Evolutionary conservation across 495 filamentous ascomycete genomes (phyloP).

Genomic region (Daldinia childiae): DNA sequence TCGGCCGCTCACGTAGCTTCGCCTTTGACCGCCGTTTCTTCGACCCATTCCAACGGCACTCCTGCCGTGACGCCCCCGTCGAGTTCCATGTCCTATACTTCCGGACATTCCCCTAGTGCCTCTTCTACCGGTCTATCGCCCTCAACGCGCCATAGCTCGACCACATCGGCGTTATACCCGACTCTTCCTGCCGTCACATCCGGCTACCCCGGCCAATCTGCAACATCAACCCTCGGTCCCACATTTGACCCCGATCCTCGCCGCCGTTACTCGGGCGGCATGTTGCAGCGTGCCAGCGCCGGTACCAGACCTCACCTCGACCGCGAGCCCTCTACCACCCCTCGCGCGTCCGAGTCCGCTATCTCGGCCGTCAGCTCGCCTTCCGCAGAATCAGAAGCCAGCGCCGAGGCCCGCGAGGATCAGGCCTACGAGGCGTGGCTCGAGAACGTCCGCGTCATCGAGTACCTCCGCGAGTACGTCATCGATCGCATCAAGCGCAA

Average conservation of each 20-base stretch:
- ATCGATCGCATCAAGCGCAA: slow-evolving; percentile 68
- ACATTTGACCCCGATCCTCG: slow-evolving; percentile 83
- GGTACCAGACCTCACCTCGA: slow-evolving; percentile 51
- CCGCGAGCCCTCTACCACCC: slow-evolving; percentile 63
- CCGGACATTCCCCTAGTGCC: slow-evolving; percentile 83
- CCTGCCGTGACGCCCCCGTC: slow-evolving; percentile 91
- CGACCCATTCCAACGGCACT: slow-evolving; percentile 69
- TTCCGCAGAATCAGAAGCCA: slow-evolving; percentile 54
- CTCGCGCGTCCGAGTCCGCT: slow-evolving; percentile 58
- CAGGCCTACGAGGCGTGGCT: slow-evolving; percentile 77
- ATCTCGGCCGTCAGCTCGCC: slow-evolving; percentile 55
- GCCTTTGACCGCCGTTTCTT: slow-evolving; percentile 65
- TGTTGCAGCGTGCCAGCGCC: slow-evolving; percentile 76
- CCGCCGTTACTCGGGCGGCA: slow-evolving; percentile 86
- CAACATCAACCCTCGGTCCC: slow-evolving; percentile 80
- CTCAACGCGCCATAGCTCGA: slow-evolving; percentile 68
- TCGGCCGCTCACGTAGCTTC: slow-evolving; percentile 66
- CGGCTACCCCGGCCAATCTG: slow-evolving; percentile 68
- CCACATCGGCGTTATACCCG: slow-evolving; percentile 77
- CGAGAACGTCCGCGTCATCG: slow-evolving; percentile 82
- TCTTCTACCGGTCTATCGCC: slow-evolving; percentile 71
- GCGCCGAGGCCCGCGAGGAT: slow-evolving; percentile 55
- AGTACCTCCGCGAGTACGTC: slow-evolving; percentile 75
- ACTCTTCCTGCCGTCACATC: slow-evolving; percentile 79
- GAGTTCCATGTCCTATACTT: slow-evolving; percentile 84